These are phyloP conservation scores for Nepenthes gracilis DNA, from an alignment of 148 eudicot species.

Conservation along the genomic window DNA sequence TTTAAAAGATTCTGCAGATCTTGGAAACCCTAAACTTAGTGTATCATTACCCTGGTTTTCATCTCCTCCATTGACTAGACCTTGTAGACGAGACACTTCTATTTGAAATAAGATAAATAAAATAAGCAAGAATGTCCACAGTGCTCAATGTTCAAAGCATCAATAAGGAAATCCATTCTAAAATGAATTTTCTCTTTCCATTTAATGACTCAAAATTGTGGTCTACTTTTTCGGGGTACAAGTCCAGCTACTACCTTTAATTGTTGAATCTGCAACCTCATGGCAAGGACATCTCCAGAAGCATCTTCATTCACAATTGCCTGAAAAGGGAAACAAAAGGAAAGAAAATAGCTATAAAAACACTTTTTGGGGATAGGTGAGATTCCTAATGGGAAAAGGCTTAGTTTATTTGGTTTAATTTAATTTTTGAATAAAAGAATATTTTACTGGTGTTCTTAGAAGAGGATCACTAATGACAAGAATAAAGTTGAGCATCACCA, in stretches of 20 bases:
- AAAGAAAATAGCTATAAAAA: not conserved
- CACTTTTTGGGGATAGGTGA: too few species aligned
- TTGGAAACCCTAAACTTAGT: constrained; percentile 44
- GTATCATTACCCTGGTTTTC: constrained; percentile 51
- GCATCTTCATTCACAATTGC: constrained; percentile 99
- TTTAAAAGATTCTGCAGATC: constrained; percentile 79
- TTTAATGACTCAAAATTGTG: too few species aligned
- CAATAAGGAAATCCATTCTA: too few species aligned
- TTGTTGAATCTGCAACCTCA: constrained; percentile 90
- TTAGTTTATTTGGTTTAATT: too few species aligned
- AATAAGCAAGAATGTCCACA: not conserved
- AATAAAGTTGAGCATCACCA: too few species aligned
- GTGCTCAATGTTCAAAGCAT: too few species aligned
- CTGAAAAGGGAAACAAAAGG: constrained; percentile 21
- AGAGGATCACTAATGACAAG: too few species aligned
- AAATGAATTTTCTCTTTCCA: too few species aligned
- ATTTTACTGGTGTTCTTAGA: too few species aligned
- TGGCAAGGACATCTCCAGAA: constrained; percentile 96
- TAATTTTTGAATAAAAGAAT: too few species aligned
- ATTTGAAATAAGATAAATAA: constrained; percentile 31
- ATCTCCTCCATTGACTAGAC: constrained; percentile 56
- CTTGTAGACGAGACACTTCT: constrained; percentile 76
- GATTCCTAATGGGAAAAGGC: too few species aligned
- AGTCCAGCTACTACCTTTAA: constrained; percentile 51
- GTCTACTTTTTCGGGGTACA: not conserved